These are phyloP conservation scores for Helotiales sp. DNA, from an alignment of 2,329 filamentous ascomycete species.

Conservation along the genomic window DNA sequence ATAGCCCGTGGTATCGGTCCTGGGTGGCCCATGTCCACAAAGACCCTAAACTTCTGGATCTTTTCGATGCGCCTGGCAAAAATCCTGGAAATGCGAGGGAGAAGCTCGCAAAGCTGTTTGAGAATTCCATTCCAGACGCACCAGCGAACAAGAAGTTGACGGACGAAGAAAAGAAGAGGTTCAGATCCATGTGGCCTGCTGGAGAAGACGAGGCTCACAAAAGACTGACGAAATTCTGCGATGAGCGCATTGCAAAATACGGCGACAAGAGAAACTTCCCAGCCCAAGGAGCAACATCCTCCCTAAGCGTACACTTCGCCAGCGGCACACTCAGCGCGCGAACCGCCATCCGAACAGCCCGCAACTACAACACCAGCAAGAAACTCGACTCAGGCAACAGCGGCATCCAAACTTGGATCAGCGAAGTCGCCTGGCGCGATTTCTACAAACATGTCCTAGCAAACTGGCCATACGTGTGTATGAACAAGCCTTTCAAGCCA, in stretches of 20 bases:
- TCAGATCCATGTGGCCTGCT: slow-evolving; percentile 69
- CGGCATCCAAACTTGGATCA: slow-evolving; percentile 76
- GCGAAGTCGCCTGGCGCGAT: slow-evolving; percentile 84
- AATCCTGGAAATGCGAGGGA: slow-evolving; percentile 56
- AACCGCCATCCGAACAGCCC: slow-evolving; percentile 67
- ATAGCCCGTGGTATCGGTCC: slow-evolving; percentile 78
- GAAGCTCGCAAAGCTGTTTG: slow-evolving; percentile 62
- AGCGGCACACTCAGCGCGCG: slow-evolving; percentile 70
- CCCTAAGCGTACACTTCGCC: slow-evolving; percentile 74
- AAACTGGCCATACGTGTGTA: slow-evolving; percentile 83
- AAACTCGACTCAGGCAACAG: slow-evolving; percentile 69
- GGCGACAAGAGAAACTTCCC: slow-evolving; percentile 70
- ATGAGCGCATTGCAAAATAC: slow-evolving; percentile 66
- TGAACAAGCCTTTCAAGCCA: slow-evolving; percentile 81
- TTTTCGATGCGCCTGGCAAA: slow-evolving; percentile 59
- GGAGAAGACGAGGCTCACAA: slow-evolving; percentile 74
- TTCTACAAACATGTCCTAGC: slow-evolving; percentile 88
- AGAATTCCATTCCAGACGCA: slow-evolving; percentile 61
- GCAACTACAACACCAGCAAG: slow-evolving; percentile 64
- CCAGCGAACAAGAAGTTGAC: slow-evolving; percentile 67
- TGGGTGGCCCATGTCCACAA: slow-evolving; percentile 77
- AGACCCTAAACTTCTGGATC: slow-evolving; percentile 69
- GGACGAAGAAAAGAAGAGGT: slow-evolving; percentile 61
- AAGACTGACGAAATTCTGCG: slow-evolving; percentile 70
- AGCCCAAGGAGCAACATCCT: slow-evolving; percentile 65